Conservation (phyloP, 2,329 filamentous ascomycete species). For the Ophiognomonia clavigignenti-juglandacearum region DNA sequence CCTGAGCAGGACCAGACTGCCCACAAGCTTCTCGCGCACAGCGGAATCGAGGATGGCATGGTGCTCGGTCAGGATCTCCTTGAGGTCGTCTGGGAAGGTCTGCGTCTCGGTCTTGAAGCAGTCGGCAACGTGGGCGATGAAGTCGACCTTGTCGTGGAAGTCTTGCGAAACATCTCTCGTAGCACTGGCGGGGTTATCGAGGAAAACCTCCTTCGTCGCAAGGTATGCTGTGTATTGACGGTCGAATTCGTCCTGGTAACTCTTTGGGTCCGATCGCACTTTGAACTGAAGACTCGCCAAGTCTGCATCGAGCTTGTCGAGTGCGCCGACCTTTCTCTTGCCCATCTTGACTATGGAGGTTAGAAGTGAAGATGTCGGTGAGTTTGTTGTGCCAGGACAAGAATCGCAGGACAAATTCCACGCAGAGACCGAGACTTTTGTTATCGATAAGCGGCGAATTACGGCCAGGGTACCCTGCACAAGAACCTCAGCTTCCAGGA, state of each 20-base stretch:
- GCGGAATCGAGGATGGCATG: conserved; percentile 80
- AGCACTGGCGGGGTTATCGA: conserved; percentile 73
- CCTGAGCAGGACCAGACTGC: conserved; percentile 77
- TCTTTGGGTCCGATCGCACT: conserved; percentile 77
- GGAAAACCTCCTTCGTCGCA: conserved; percentile 84
- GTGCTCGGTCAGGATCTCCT: conserved; percentile 73
- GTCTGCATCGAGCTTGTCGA: conserved; percentile 94
- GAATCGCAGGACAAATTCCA: conserved; percentile 1
- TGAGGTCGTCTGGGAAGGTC: conserved; percentile 74
- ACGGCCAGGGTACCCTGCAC: no score
- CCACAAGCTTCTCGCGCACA: conserved; percentile 88
- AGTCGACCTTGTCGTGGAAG: conserved; percentile 86
- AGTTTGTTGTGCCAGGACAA: not conserved
- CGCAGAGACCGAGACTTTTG: not conserved
- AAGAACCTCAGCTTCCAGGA: no score
- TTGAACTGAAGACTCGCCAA: conserved; percentile 89
- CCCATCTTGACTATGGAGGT: conserved; percentile 44
- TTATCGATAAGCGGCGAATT: conserved; percentile 10
- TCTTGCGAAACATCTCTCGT: conserved; percentile 76
- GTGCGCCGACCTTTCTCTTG: conserved; percentile 83
- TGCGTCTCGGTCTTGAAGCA: conserved; percentile 81
- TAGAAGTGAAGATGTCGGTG: not conserved
- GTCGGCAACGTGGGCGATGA: conserved; percentile 89
- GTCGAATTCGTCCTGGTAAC: conserved; percentile 82
- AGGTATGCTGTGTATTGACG: conserved; percentile 90